phyloP scores from a whole-genome alignment of 805 yeast species.

The Tetrapisispora taiwanensis region DNA sequence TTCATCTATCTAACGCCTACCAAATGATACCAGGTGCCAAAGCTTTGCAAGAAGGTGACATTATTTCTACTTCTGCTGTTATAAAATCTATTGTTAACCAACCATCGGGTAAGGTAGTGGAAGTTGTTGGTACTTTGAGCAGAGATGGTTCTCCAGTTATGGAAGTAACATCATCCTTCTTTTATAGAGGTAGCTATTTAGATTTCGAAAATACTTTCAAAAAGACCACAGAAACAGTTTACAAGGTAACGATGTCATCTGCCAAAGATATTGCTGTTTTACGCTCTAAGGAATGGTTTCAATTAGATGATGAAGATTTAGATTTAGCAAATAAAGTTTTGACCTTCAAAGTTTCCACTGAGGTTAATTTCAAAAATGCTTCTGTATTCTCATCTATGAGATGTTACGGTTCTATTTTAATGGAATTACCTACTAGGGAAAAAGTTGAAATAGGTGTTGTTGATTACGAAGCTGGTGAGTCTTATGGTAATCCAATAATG shows the following conservation, averaged over 20 bases:
- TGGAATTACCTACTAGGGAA: slow-evolving; percentile 90
- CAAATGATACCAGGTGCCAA: slow-evolving; percentile 85
- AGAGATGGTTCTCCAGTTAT: slow-evolving; percentile 72
- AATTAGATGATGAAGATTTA: slow-evolving; percentile 54
- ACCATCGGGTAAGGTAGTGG: slow-evolving; percentile 89
- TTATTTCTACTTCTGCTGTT: slow-evolving; percentile 71
- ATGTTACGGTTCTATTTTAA: slow-evolving; percentile 74
- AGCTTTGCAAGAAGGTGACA: slow-evolving; percentile 82
- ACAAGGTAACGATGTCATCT: slow-evolving; percentile 59
- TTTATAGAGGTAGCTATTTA: slow-evolving; percentile 84
- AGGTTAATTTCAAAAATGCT: slow-evolving; percentile 69
- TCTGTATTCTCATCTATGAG: slow-evolving; percentile 66
- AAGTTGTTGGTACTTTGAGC: slow-evolving; percentile 80
- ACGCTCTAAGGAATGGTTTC: slow-evolving; percentile 97
- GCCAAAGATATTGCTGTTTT: slow-evolving; percentile 88
- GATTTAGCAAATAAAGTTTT: slow-evolving; percentile 71
- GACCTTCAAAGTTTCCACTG: slow-evolving; percentile 82
- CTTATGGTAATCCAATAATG: slow-evolving; percentile 95
- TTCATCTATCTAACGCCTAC: slow-evolving; percentile 91
- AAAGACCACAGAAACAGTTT: slow-evolving; percentile 78
- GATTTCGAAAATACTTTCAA: slow-evolving; percentile 92
- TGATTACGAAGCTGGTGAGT: slow-evolving; percentile 79
- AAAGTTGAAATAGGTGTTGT: slow-evolving; percentile 73
- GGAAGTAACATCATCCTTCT: slow-evolving; percentile 92
- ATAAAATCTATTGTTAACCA: slow-evolving; percentile 84